These are phyloP conservation scores for Cladorrhinum sp. DNA, from an alignment of 2,329 filamentous ascomycete species.

Conservation along the genomic window DNA sequence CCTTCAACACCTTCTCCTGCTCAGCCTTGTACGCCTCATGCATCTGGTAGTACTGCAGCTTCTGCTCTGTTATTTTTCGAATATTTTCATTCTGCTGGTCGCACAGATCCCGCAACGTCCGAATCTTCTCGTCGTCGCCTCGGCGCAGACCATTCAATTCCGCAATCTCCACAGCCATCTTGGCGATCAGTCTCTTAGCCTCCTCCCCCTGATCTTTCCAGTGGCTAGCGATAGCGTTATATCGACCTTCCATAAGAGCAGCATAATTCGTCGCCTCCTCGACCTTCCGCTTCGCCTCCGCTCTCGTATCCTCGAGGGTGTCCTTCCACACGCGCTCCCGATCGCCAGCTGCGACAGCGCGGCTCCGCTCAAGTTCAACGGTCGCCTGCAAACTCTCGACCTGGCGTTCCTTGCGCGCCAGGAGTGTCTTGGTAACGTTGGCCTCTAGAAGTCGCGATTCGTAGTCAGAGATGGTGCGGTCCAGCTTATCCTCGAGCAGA, in stretches of 20 bases:
- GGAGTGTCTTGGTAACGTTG: constrained; percentile 66
- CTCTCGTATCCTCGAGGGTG: constrained; percentile 60
- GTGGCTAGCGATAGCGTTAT: constrained; percentile 64
- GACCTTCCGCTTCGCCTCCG: constrained; percentile 59
- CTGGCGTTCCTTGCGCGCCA: constrained; percentile 71
- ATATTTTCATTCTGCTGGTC: constrained; percentile 72
- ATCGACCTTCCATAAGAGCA: constrained; percentile 66
- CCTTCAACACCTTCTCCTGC: constrained; percentile 59
- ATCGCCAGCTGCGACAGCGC: constrained; percentile 56
- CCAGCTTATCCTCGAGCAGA: constrained; percentile 69
- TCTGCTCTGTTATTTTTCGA: constrained; percentile 56
- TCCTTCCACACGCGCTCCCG: constrained; percentile 61
- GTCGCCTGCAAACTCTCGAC: constrained; percentile 65
- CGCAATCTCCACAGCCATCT: constrained; percentile 53
- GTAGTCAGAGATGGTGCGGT: constrained; percentile 64
- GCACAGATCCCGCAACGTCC: constrained; percentile 63
- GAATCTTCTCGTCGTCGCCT: constrained; percentile 61
- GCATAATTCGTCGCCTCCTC: constrained; percentile 64
- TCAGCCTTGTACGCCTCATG: constrained; percentile 64
- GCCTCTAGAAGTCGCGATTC: constrained; percentile 67
- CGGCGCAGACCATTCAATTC: constrained; percentile 53
- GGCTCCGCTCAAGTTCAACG: constrained; percentile 62
- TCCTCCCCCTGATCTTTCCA: constrained; percentile 65
- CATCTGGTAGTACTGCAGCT: constrained; percentile 56
- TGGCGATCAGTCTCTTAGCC: constrained; percentile 50